These are phyloP conservation scores for Solidago caesia DNA, from an alignment of 129 eudicot species.

Conservation along the genomic window DNA sequence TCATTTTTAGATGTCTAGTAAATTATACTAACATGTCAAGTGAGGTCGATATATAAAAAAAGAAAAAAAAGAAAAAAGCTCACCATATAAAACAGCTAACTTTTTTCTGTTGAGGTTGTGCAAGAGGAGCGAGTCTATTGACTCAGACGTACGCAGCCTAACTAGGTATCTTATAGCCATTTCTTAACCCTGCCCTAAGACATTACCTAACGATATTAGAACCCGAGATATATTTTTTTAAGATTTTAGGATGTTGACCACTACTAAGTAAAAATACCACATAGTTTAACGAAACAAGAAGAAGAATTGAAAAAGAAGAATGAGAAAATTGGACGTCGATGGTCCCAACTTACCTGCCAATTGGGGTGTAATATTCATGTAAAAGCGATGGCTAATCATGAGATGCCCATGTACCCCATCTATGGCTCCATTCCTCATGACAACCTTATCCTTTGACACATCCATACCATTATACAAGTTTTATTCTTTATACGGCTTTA, in stretches of 20 bases:
- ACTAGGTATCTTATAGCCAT: too few relatives aligned
- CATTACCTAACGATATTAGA: not conserved
- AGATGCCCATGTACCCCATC: constrained; percentile 14
- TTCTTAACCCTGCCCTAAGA: too few relatives aligned
- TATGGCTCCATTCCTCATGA: not conserved
- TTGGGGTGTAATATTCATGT: constrained; percentile 14
- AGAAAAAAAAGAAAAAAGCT: too few relatives aligned
- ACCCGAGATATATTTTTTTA: not conserved
- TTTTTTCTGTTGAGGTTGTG: too few relatives aligned
- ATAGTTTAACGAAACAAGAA: too few relatives aligned
- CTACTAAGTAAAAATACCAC: too few relatives aligned
- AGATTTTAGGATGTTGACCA: not conserved
- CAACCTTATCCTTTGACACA: not conserved
- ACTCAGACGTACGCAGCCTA: too few relatives aligned
- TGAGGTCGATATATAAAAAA: too few relatives aligned
- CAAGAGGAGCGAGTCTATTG: too few relatives aligned
- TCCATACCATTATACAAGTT: not conserved
- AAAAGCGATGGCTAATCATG: constrained; percentile 19
- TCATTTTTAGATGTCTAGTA: too few relatives aligned
- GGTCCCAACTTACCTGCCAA: constrained; percentile 30
- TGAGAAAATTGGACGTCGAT: not conserved
- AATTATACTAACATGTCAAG: too few relatives aligned
- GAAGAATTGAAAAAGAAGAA: not conserved
- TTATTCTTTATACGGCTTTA: not conserved
- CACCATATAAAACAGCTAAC: too few relatives aligned